These are phyloP conservation scores for Quercus robur DNA, from an alignment of 306 rosid genomes.

Conservation along the genomic window DNA sequence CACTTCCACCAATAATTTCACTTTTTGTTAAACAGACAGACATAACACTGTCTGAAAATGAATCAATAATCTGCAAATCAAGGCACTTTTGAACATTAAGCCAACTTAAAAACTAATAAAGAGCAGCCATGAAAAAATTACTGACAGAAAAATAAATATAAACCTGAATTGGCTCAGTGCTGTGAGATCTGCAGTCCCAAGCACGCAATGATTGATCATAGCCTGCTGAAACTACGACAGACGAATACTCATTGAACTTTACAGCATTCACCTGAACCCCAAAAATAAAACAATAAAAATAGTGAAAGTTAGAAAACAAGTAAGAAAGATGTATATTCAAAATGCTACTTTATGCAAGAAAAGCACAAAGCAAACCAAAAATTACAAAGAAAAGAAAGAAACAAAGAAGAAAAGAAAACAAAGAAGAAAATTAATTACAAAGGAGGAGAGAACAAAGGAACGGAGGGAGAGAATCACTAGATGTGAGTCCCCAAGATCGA, in stretches of 20 bases:
- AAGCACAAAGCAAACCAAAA: no score
- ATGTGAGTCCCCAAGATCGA: no score
- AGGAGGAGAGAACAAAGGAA: no score
- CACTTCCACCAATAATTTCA: slow-evolving; percentile 91
- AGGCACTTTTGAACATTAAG: slow-evolving; percentile 22
- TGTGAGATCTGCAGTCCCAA: slow-evolving; percentile 98
- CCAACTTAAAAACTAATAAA: slow-evolving; percentile 13
- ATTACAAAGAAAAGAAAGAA: no score
- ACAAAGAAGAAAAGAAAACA: no score
- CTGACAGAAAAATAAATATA: not conserved
- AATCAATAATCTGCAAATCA: slow-evolving; percentile 71
- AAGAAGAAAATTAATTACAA: no score
- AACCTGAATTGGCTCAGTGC: slow-evolving; percentile 91
- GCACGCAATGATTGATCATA: slow-evolving; percentile 92
- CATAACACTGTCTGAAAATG: slow-evolving; percentile 89
- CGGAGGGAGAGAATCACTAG: no score
- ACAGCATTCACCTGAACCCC: slow-evolving; percentile 72
- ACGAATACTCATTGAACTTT: slow-evolving; percentile 73
- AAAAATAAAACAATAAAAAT: not conserved
- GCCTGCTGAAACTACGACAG: slow-evolving; percentile 88
- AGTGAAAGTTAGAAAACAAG: not conserved
- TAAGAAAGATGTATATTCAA: no score
- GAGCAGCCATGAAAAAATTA: not conserved
- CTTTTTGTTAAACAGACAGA: slow-evolving; percentile 82
- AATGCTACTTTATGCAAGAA: no score